Evolutionary conservation across 495 filamentous ascomycete genomes (phyloP).

Genomic region (Penicillium chermesinum): DNA sequence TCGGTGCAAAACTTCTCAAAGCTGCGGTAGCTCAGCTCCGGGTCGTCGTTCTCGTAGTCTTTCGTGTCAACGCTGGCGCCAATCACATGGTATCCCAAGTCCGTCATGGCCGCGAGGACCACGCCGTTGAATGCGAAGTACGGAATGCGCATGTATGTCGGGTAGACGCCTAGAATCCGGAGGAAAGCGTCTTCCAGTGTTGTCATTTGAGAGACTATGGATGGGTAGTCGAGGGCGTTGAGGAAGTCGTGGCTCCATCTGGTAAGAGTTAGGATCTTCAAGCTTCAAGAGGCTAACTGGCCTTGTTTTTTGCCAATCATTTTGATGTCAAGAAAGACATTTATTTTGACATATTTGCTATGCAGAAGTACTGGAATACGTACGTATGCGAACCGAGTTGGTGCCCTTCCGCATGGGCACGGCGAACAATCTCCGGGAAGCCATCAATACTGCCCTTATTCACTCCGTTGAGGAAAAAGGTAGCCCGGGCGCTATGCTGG

Average conservation of each 20-base stretch:
- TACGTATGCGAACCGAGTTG: slow-evolving; percentile 76
- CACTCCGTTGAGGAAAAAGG: slow-evolving; percentile 70
- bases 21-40: slow-evolving; percentile 18
- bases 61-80: slow-evolving; percentile 40
- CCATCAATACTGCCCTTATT: slow-evolving; percentile 54
- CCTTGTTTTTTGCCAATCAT: not conserved
- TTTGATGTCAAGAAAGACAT: not conserved
- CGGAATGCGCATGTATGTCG: slow-evolving; percentile 62
- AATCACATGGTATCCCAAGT: slow-evolving; percentile 41
- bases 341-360: too few relatives aligned
- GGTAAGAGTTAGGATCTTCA: not conserved
- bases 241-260: slow-evolving; percentile 60
- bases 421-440: slow-evolving; percentile 51
- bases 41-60: slow-evolving; percentile 38
- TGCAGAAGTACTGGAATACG: slow-evolving; percentile 7
- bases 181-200: slow-evolving; percentile 65
- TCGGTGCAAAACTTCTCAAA: slow-evolving; percentile 27
- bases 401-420: slow-evolving; percentile 59
- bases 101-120: slow-evolving; percentile 27
- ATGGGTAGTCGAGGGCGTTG: slow-evolving; percentile 41
- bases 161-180: slow-evolving; percentile 65
- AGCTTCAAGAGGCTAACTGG: not conserved
- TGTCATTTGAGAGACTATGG: slow-evolving; percentile 59
- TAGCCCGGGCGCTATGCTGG: slow-evolving; percentile 55
- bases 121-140: slow-evolving; percentile 30